Conservation (phyloP, 495 filamentous ascomycete genomes). For the Daldinia vernicosa region DNA sequence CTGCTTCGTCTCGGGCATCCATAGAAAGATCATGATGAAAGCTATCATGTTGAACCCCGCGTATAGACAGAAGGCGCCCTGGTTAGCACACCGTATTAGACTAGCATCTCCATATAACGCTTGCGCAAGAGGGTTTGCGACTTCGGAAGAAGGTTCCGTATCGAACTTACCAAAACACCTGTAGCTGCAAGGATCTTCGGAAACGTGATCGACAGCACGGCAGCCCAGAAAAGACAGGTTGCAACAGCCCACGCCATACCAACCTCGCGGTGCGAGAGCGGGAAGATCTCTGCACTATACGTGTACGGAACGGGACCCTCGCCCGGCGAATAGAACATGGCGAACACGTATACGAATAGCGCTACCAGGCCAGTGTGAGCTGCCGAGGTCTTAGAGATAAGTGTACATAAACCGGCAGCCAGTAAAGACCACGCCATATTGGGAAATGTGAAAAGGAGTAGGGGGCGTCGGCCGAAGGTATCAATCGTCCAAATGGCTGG, state of each 20-base stretch:
- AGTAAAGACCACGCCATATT: constrained; percentile 67
- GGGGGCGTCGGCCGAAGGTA: constrained; percentile 68
- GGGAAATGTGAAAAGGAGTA: constrained; percentile 73
- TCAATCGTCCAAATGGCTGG: constrained; percentile 76
- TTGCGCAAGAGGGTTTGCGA: not conserved
- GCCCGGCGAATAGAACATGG: constrained; percentile 73
- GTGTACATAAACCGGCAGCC: constrained; percentile 66
- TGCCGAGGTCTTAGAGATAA: constrained; percentile 52
- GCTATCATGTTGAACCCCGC: constrained; percentile 75
- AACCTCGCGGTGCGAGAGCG: constrained; percentile 76
- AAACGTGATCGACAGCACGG: constrained; percentile 75
- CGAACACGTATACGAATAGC: constrained; percentile 73
- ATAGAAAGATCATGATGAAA: constrained; percentile 75
- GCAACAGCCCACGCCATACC: constrained; percentile 82
- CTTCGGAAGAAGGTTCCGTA: constrained; percentile 34
- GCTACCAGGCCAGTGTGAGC: constrained; percentile 65
- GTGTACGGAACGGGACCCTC: constrained; percentile 78
- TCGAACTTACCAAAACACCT: constrained; percentile 48
- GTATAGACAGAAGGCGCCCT: constrained; percentile 65
- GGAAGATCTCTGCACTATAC: constrained; percentile 84
- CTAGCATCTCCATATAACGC: not conserved
- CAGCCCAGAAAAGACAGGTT: constrained; percentile 77
- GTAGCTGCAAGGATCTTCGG: constrained; percentile 69
- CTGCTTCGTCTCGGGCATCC: constrained; percentile 82
- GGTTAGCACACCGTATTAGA: constrained; percentile 26